Percentiles rank a stretch among this genome's conserved stretches.
These are phyloP conservation scores for Candida dendrica DNA, from an alignment of 805 yeast species.

Conservation along the genomic window DNA sequence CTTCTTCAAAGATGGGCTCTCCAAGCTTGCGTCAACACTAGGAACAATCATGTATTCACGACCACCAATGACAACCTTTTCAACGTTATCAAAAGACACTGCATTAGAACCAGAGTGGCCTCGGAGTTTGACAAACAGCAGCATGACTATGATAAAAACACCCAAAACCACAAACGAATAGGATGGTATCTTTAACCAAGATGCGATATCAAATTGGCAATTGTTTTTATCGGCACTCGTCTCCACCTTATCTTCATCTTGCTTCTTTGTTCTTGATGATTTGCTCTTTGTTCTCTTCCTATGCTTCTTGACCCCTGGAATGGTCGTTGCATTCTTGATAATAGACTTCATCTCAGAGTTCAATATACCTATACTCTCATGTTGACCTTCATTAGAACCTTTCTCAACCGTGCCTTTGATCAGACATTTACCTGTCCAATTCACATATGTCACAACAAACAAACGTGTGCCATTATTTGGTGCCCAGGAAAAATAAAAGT, in stretches of 20 bases:
- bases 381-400: constrained; percentile 72
- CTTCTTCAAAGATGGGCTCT: constrained; percentile 1
- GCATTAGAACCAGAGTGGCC: neutral
- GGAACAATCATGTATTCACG: constrained; percentile 17
- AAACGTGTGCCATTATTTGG: constrained; percentile 47
- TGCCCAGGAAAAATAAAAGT: constrained; percentile 57
- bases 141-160: neutral
- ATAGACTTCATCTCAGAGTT: constrained; percentile 32
- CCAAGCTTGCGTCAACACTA: constrained; percentile 5
- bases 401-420: constrained; percentile 70
- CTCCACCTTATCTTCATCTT: constrained; percentile 1
- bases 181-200: neutral
- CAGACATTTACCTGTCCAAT: constrained; percentile 75
- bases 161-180: neutral
- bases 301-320: constrained; percentile 5
- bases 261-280: constrained; percentile 2
- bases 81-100: constrained; percentile 1
- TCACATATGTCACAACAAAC: constrained; percentile 47
- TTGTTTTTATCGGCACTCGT: neutral
- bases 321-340: constrained; percentile 17
- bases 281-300: constrained; percentile 13
- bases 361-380: constrained; percentile 42
- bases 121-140: neutral
- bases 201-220: neutral
- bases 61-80: constrained; percentile 16